phyloP scores from a whole-genome alignment of 148 eudicot species.

The Mesembryanthemum crystallinum region DNA sequence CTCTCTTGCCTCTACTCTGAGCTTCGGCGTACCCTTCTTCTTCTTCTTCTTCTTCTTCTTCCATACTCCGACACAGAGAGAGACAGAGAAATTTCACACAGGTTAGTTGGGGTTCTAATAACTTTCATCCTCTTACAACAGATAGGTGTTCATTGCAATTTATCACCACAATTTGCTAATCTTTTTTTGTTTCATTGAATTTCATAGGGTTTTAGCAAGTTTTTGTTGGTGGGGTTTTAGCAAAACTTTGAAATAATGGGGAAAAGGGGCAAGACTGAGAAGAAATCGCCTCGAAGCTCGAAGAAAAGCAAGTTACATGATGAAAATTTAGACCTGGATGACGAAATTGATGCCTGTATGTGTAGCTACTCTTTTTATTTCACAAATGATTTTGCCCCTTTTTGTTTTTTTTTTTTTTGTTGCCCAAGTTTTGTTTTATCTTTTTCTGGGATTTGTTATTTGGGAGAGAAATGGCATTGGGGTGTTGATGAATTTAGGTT shows the following conservation, averaged over 20 bases:
- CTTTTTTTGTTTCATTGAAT: neutral
- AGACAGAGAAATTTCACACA: too few relatives aligned
- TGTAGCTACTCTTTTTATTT: neutral
- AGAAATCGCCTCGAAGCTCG: conserved; percentile 35
- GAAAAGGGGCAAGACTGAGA: conserved; percentile 52
- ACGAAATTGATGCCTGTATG: conserved; percentile 90
- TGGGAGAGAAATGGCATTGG: too few relatives aligned
- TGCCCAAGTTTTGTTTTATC: neutral
- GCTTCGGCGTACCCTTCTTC: too few relatives aligned
- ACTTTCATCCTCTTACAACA: too few relatives aligned
- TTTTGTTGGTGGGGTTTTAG: neutral
- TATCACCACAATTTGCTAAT: neutral
- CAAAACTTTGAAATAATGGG: conserved; percentile 34
- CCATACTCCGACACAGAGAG: too few relatives aligned
- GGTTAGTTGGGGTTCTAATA: too few relatives aligned
- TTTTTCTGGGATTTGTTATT: neutral
- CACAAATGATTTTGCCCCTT: neutral
- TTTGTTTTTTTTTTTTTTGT: neutral
- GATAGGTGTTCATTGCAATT: too few relatives aligned
- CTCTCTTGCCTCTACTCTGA: too few relatives aligned
- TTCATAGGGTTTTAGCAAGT: conserved; percentile 4
- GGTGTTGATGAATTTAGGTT: conserved; percentile 1
- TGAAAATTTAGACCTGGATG: conserved; percentile 42
- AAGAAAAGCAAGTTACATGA: conserved; percentile 36
- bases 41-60: too few relatives aligned